These are phyloP conservation scores for Apodospora peruviana DNA, from an alignment of 495 filamentous ascomycete genomes.

Conservation along the genomic window DNA sequence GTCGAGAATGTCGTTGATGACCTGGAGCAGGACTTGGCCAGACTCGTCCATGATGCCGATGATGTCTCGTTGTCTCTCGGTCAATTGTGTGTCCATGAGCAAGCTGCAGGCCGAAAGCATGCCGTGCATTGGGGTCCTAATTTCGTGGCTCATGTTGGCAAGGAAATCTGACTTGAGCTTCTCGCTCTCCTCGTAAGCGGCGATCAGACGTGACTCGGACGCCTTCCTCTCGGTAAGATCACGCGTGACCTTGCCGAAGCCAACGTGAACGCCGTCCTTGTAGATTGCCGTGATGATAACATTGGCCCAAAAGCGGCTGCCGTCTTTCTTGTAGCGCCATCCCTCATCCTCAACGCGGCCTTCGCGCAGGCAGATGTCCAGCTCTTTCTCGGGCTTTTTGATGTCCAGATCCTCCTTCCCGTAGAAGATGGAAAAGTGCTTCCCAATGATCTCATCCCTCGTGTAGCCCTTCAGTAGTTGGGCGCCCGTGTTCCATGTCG, in stretches of 20 bases:
- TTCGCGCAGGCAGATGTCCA: constrained; percentile 53
- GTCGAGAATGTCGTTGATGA: constrained; percentile 50
- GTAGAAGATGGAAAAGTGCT: constrained; percentile 62
- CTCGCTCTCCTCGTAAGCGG: constrained; percentile 60
- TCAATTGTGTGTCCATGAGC: constrained; percentile 37
- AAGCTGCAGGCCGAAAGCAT: constrained; percentile 44
- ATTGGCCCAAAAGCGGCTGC: constrained; percentile 61
- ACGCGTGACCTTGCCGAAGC: constrained; percentile 61
- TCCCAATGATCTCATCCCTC: constrained; percentile 51
- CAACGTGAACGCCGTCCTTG: constrained; percentile 51
- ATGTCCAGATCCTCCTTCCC: constrained; percentile 46
- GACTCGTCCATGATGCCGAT: constrained; percentile 43
- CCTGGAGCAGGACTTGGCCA: constrained; percentile 39
- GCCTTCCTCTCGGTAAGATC: constrained; percentile 58
- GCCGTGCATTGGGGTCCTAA: constrained; percentile 49
- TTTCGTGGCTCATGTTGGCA: constrained; percentile 55
- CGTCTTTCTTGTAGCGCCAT: constrained; percentile 61
- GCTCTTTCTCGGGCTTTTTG: constrained; percentile 51
- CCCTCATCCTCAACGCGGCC: constrained; percentile 60
- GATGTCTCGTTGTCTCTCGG: constrained; percentile 37
- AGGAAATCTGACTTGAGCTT: constrained; percentile 63
- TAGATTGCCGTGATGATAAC: constrained; percentile 60
- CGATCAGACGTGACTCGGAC: constrained; percentile 51
- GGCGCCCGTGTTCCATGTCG: constrained; percentile 59
- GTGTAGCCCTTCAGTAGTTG: constrained; percentile 55